These are phyloP conservation scores for Alternaria rosae DNA, from an alignment of 2,329 filamentous ascomycete genomes.

Conservation along the genomic window DNA sequence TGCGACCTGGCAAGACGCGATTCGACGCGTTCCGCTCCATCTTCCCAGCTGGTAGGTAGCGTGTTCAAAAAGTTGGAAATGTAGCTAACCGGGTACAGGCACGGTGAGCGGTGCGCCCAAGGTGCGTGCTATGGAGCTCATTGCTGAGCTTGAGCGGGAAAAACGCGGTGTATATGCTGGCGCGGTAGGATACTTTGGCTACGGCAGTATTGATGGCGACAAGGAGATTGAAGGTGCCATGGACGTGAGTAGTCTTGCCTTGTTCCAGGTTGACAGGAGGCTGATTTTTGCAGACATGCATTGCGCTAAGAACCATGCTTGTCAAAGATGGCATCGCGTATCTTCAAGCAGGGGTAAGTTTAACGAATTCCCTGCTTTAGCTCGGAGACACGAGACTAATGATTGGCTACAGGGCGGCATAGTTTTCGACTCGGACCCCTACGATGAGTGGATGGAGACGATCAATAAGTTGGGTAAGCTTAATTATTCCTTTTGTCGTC, in stretches of 20 bases:
- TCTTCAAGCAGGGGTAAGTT: conserved; percentile 84
- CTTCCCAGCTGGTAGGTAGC: conserved; percentile 78
- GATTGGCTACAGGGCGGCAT: conserved; percentile 43
- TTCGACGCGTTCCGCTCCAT: conserved; percentile 97
- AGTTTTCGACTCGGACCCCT: conserved; percentile 76
- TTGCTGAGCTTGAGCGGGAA: conserved; percentile 91
- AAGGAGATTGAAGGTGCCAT: conserved; percentile 79
- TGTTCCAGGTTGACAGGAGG: conserved; percentile 23
- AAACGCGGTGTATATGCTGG: conserved; percentile 96
- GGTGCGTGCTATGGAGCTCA: conserved; percentile 95
- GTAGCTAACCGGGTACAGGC: conserved; percentile 25
- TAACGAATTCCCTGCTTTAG: conserved; percentile 29
- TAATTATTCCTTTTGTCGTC: conserved; percentile 8
- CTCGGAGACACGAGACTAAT: conserved; percentile 22
- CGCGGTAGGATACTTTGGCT: conserved; percentile 96
- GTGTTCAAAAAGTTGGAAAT: conserved; percentile 14
- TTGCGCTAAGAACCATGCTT: conserved; percentile 88
- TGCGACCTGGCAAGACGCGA: conserved; percentile 81
- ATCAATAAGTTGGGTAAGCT: conserved; percentile 84
- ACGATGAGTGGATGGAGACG: conserved; percentile 94
- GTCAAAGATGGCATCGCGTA: conserved; percentile 91
- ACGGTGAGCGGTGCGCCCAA: conserved; percentile 96
- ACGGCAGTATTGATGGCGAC: conserved; percentile 72
- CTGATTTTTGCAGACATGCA: conserved; percentile 59
- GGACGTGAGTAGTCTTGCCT: conserved; percentile 63